These are phyloP conservation scores for Trypanosoma melophagium DNA, from an alignment of 208 protist species.

Conservation along the genomic window DNA sequence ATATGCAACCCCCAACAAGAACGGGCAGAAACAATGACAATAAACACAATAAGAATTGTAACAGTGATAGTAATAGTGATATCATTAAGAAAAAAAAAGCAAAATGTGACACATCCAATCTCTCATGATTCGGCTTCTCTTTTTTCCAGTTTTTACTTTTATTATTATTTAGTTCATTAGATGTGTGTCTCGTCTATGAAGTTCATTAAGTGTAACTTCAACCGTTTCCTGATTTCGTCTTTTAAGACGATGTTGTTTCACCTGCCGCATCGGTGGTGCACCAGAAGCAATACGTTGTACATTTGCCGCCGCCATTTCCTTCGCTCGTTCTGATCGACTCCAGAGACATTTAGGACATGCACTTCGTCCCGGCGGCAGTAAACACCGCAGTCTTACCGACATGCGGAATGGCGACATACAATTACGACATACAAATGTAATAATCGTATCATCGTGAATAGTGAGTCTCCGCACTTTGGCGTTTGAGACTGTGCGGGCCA, in stretches of 20 bases:
- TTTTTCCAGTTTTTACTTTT: not conserved
- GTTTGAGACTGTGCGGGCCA: conserved; percentile 48
- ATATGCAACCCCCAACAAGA: not conserved
- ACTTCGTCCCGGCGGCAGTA: conserved; percentile 34
- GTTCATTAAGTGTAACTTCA: conserved; percentile 35
- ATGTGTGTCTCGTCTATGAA: conserved; percentile 35
- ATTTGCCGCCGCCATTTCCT: conserved; percentile 30
- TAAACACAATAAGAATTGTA: not conserved
- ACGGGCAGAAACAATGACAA: not conserved
- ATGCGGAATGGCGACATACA: conserved; percentile 73
- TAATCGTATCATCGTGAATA: conserved; percentile 47
- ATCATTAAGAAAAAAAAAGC: conserved; percentile 19
- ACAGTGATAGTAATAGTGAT: no score
- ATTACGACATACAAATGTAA: conserved; percentile 73
- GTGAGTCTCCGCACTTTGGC: conserved; percentile 49
- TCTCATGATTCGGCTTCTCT: not conserved
- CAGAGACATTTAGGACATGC: conserved; percentile 81
- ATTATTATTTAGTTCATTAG: conserved; percentile 39
- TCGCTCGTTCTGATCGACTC: conserved; percentile 21
- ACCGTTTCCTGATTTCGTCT: conserved; percentile 33
- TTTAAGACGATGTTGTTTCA: conserved; percentile 18
- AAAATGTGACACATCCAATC: not conserved
- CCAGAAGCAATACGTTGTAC: conserved; percentile 20
- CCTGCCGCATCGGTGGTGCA: conserved; percentile 12
- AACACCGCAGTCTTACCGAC: conserved; percentile 60